phyloP scores from a whole-genome alignment of 2,329 filamentous ascomycete genomes.

The Colletotrichum eleusines region DNA sequence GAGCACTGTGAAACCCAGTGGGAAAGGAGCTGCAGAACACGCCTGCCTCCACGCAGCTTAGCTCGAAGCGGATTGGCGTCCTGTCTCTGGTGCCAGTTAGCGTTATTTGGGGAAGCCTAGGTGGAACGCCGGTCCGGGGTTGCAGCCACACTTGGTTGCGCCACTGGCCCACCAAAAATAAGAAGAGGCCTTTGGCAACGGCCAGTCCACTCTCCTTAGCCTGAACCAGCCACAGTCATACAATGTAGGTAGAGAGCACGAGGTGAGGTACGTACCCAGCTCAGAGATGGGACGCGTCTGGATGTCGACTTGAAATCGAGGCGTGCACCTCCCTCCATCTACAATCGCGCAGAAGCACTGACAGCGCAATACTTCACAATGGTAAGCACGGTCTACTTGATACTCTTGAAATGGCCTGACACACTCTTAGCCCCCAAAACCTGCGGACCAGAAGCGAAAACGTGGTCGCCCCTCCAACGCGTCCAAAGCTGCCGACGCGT shows the following conservation, averaged over 20 bases:
- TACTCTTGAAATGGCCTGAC: constrained; percentile 11
- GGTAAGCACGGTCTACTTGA: constrained; percentile 10
- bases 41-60: constrained; percentile 9
- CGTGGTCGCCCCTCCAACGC: constrained; percentile 58
- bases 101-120: constrained; percentile 11
- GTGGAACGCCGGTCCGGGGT: constrained; percentile 37
- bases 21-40: constrained; percentile 32
- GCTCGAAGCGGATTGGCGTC: background rate
- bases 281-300: constrained; percentile 28
- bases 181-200: background rate
- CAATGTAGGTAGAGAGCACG: background rate
- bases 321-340: background rate
- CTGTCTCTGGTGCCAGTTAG: constrained; percentile 10
- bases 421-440: constrained; percentile 28
- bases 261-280: constrained; percentile 13
- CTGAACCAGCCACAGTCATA: constrained; percentile 34
- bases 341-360: constrained; percentile 4
- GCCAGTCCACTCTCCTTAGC: background rate
- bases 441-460: constrained; percentile 55
- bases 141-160: constrained; percentile 11
- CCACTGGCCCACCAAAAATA: background rate
- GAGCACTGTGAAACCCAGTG: constrained; percentile 34
- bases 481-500: constrained; percentile 48
- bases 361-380: constrained; percentile 15
- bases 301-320: constrained; percentile 9